Base-by-base conservation (phyloP, 2,329 filamentous ascomycete species). In the Microascus cirrosus region DNA sequence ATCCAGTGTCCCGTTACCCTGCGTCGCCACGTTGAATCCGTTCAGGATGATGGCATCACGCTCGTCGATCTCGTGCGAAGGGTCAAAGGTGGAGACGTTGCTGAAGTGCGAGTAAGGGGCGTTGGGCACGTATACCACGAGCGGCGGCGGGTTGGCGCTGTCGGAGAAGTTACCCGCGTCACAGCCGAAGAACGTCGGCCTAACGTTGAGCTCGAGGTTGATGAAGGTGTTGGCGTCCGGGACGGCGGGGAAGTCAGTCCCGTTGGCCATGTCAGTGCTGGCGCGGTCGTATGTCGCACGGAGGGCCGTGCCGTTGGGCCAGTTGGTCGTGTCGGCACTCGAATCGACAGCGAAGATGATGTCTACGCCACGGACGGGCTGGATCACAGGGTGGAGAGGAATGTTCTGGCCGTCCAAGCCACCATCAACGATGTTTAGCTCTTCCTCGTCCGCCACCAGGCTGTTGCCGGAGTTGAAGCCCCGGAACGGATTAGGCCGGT, bases 81-180 rank as follows among this genome's bases (percentile, higher is more conserved):
- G 75, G 60, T 84, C 77, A 69, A 88, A 93, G 54, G 93, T 96
- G 2, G 86, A 88, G 7, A 87, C 79, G 74, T 97, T 97, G 70
- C 85, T 88, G 62, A 78, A 73, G 67, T 81, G 82, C 53, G 85
- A 80, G 73, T 95, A 96, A 1, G 91, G 92, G 24, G 85, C 79
- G 68, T 93, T 94, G 60, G 94, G 90, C 53, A 97, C 70, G 74
- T 99, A 99, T 62, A 96, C 89, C 61, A 96, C 75, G 1, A 96
- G 72, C 0, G 91, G 90, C 0, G 80, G 72, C 60, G 80, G 78
- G 2, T 71, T 74, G 32, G 69, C 63, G 10, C 70, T 70, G 56
- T 74, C 68, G 0, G 81, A 80, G 35, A 83, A 78, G 63, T 77
- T 76, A 62, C 65, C 64, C 1, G 82, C 73, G 79, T 83, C 71